Evolutionary conservation across 2,329 filamentous ascomycete species (phyloP).

Genomic region (Gnomoniopsis smithogilvyi): DNA sequence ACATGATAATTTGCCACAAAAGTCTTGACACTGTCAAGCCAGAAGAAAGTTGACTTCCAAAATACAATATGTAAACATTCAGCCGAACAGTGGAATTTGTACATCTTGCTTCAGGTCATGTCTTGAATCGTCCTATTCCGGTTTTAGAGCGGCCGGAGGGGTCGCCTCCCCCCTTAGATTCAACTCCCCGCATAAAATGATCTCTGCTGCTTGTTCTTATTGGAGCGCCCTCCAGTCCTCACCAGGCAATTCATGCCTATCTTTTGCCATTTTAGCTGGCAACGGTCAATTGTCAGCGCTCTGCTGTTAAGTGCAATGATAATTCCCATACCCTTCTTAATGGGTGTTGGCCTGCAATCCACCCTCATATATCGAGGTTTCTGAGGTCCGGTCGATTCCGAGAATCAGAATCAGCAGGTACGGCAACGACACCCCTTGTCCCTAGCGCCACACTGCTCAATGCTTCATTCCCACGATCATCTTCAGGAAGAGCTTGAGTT

Average conservation of each 20-base stretch:
- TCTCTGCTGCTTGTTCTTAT: neutral
- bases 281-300: neutral
- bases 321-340: neutral
- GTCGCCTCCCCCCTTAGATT: neutral
- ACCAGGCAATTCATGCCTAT: neutral
- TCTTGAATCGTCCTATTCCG: neutral
- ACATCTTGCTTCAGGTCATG: neutral
- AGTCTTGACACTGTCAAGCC: neutral
- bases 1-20: neutral
- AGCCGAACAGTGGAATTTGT: neutral
- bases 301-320: neutral
- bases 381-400: slow-evolving; percentile 2
- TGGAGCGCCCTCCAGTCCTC: neutral
- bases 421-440: slow-evolving; percentile 1
- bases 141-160: neutral
- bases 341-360: neutral
- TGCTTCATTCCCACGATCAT: slow-evolving; percentile 1
- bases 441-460: slow-evolving; percentile 9
- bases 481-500: neutral
- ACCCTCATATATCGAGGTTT: neutral
- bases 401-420: slow-evolving; percentile 14
- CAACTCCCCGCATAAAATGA: neutral
- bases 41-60: neutral
- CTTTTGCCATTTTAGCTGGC: neutral
- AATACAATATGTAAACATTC: neutral